A percentile compares a stretch with the other conserved stretches of the same genome.
These are phyloP conservation scores for Globisporangium solare DNA, from an alignment of 352 stramenopile species.

Conservation along the genomic window DNA sequence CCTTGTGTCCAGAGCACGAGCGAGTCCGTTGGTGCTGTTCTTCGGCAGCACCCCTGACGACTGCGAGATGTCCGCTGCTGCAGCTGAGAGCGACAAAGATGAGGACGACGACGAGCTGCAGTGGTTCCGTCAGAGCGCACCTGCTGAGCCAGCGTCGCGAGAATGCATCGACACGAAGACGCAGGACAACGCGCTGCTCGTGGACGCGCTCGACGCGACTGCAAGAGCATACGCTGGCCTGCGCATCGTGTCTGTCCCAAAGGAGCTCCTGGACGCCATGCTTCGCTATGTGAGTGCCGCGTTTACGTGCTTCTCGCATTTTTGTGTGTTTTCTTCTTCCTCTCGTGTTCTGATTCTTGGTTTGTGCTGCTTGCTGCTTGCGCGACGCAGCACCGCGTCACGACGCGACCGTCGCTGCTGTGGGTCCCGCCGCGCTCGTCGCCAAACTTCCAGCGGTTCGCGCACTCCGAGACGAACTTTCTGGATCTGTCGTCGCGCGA, in stretches of 20 bases:
- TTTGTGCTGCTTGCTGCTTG: no score
- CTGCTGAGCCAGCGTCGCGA: not conserved
- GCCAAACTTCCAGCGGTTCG: constrained; percentile 51
- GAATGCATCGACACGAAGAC: not conserved
- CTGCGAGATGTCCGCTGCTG: not conserved
- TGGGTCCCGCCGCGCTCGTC: constrained; percentile 39
- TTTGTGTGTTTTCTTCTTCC: constrained; percentile 6
- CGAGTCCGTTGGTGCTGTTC: constrained; percentile 2
- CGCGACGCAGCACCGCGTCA: constrained; percentile 37
- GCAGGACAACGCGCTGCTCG: constrained; percentile 2
- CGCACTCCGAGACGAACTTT: constrained; percentile 50
- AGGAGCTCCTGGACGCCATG: constrained; percentile 18
- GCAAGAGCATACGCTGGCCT: not conserved
- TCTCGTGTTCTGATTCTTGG: no score
- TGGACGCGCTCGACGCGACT: not conserved
- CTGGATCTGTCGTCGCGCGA: constrained; percentile 35
- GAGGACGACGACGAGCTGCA: not conserved
- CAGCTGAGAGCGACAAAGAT: not conserved
- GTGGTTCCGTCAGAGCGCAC: not conserved
- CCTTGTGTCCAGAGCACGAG: constrained; percentile 3
- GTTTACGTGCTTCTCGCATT: not conserved
- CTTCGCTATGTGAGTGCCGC: constrained; percentile 26
- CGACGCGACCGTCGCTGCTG: constrained; percentile 40
- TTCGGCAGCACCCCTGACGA: constrained; percentile 4
- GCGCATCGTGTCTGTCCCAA: constrained; percentile 22